Conservation (phyloP, 495 filamentous ascomycete genomes). For the Cercophora scortea region DNA sequence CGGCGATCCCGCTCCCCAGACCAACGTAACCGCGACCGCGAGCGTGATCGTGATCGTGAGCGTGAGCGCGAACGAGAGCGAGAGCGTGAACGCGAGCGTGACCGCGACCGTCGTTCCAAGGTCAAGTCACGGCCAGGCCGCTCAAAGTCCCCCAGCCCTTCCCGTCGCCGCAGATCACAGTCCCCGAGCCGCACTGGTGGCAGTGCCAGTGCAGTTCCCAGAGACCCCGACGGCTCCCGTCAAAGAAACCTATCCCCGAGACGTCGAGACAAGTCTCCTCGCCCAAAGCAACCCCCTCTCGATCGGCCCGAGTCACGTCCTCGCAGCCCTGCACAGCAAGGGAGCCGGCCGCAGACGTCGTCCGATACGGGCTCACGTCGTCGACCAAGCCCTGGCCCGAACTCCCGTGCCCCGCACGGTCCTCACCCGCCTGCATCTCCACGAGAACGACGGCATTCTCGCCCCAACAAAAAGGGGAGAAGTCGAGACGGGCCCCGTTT, state of each 20-base stretch:
- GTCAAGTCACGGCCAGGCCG: constrained; percentile 17
- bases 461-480: constrained; percentile 25
- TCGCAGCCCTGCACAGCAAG: constrained; percentile 15
- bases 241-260: constrained; percentile 14
- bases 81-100: not conserved
- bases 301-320: constrained; percentile 29
- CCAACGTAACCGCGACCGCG: constrained; percentile 6
- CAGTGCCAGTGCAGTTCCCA: not conserved
- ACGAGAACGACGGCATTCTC: constrained; percentile 27
- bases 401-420: constrained; percentile 20
- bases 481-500: constrained; percentile 24
- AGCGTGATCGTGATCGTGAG: not conserved
- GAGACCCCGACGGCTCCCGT: constrained; percentile 2
- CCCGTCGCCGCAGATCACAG: constrained; percentile 15
- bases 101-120: constrained; percentile 11
- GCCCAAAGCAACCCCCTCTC: constrained; percentile 16
- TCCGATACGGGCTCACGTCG: constrained; percentile 28
- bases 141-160: constrained; percentile 22
- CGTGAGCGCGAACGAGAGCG: too few species aligned
- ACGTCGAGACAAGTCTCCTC: constrained; percentile 26
- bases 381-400: constrained; percentile 21
- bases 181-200: constrained; percentile 7
- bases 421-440: constrained; percentile 26
- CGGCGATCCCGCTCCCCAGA: constrained; percentile 26
- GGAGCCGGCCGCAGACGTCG: constrained; percentile 24